Evolutionary conservation across 2,329 filamentous ascomycete species (phyloP).

Genomic region (Botrytis cinerea): DNA sequence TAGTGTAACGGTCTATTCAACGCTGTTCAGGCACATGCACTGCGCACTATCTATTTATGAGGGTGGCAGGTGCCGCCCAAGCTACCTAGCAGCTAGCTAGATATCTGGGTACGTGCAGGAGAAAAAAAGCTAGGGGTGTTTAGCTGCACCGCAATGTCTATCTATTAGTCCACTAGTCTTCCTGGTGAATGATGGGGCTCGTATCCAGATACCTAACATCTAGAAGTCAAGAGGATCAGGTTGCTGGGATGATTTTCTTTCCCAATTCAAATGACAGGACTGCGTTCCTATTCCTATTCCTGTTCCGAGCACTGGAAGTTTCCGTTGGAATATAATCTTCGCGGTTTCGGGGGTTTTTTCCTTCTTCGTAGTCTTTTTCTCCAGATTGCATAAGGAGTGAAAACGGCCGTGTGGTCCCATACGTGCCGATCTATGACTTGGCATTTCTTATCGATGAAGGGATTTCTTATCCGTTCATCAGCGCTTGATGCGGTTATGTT

Average conservation of each 20-base stretch:
- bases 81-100: background rate
- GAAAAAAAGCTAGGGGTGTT: background rate
- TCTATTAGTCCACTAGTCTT: background rate
- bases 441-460: conserved; percentile 8
- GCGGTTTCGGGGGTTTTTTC: background rate
- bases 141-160: background rate
- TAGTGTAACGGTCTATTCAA: conserved; percentile 12
- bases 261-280: background rate
- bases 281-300: background rate
- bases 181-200: background rate
- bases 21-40: background rate
- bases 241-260: background rate
- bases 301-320: background rate
- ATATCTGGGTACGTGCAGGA: background rate
- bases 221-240: background rate
- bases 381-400: background rate
- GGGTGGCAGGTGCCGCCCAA: background rate
- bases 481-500: conserved; percentile 5
- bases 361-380: background rate
- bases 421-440: background rate
- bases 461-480: background rate
- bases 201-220: background rate
- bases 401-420: background rate
- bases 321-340: background rate
- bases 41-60: background rate